Base-by-base conservation (phyloP, 306 rosid genomes). In the Inga leiocalycina region DNA sequence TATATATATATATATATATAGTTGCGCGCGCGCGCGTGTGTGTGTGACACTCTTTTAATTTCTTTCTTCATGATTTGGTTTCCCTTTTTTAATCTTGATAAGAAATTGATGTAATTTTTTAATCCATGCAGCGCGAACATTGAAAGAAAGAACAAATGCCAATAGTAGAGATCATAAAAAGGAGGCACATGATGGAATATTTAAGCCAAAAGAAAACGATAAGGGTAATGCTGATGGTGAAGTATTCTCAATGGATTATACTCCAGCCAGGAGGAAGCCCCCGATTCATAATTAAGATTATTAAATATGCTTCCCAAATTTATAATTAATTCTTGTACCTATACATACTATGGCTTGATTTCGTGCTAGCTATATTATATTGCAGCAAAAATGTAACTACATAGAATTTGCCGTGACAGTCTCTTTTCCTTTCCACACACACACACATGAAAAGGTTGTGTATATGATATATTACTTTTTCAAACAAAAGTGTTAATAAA, bases 221-320 rank as follows among this genome's bases (percentile, higher is more conserved):
- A 34, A 72, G 20, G 84, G 32, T 57, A 19, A 72, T 68, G 27
- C 24, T n/a, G 89, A 87, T 10, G 62, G 77, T 67, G 89, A 86
- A 85, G 93, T 88, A 62, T 87, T 92, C 76, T 82, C 93, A 20
- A 89, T 89, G 92, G 98, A 95, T 85, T 95, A 92, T 74, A 86
- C 92, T 88, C 95, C 98, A 15, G 94, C 94, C 2, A 87, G 87
- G 69, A 92, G 87, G 87, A 92, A 93, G 81, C 97, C 98, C 77
- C 98, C 98, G 2, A 95, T 95, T 70, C 98, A 95, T 81, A 95
- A 93, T 87, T 95, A 77, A 88, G 22, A 59, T 59, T 3, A 59
- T 6, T 37, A 75, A 84, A 12, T 59, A 37, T 10, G 74, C 15
- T 71, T 37, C 17, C 51, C 54, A 71, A n/a, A 79, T 82, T 75